Conservation (phyloP, 2,329 filamentous ascomycete species). For the Neopestalotiopsis sp. region DNA sequence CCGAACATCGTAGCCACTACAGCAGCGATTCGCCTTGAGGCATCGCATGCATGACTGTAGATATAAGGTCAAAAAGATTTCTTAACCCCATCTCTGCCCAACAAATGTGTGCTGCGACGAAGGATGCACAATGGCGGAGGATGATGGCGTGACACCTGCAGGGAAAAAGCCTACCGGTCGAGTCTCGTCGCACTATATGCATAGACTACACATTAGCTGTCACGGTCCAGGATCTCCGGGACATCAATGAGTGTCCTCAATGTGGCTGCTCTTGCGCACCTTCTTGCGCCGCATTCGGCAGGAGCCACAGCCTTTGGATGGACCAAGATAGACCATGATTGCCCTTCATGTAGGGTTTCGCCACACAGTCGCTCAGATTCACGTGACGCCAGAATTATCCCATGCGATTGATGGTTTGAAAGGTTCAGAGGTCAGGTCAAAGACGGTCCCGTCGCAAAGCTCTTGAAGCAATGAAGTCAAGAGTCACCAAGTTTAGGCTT, state of each 20-base stretch:
- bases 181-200: conserved; percentile 28
- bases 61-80: background rate
- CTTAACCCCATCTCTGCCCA: background rate
- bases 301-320: conserved; percentile 30
- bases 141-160: background rate
- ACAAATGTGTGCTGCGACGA: background rate
- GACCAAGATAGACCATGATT: conserved; percentile 20
- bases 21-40: conserved; percentile 25
- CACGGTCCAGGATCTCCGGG: conserved; percentile 3
- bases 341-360: background rate
- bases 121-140: background rate
- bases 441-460: background rate
- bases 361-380: background rate
- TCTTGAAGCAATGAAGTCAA: background rate
- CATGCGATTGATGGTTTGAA: background rate
- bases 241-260: background rate
- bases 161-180: conserved; percentile 27
- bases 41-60: conserved; percentile 30
- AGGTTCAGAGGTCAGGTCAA: background rate
- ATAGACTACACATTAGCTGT: background rate
- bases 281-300: conserved; percentile 29
- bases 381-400: background rate
- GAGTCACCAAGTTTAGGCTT: background rate
- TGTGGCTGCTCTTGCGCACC: conserved; percentile 16
- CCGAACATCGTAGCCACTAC: conserved; percentile 23